A percentile compares a stretch with the other conserved stretches of the same genome.
These are phyloP conservation scores for Mycena leptocephala DNA, from an alignment of 768 basidiomycete species.

Conservation along the genomic window DNA sequence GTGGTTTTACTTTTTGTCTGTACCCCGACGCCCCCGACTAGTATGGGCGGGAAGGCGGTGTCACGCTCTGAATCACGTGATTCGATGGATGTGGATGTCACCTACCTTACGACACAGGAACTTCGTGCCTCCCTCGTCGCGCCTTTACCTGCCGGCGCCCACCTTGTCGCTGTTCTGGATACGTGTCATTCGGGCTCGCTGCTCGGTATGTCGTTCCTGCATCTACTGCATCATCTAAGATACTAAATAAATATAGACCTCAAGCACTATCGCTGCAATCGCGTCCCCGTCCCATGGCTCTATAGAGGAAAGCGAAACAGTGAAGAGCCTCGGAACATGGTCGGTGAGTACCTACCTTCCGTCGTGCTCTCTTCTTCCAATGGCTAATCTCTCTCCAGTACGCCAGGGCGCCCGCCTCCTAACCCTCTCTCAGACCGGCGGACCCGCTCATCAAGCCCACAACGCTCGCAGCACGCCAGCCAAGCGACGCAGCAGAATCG, in stretches of 20 bases:
- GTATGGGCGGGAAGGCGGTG: too few species aligned
- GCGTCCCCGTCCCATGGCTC: constrained; percentile 23
- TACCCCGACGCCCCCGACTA: too few species aligned
- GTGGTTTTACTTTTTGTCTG: too few species aligned
- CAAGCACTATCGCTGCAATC: constrained; percentile 33
- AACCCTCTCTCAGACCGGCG: neutral
- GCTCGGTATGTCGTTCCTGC: constrained; percentile 14
- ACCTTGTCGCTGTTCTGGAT: constrained; percentile 36
- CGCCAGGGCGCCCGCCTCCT: constrained; percentile 11
- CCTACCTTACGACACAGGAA: constrained; percentile 17
- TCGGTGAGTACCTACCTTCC: constrained; percentile 6
- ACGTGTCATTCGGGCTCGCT: constrained; percentile 35
- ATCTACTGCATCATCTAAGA: neutral
- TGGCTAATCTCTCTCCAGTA: neutral
- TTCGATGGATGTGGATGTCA: too few species aligned
- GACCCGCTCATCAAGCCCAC: neutral
- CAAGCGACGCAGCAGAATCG: too few species aligned
- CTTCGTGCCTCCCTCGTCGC: constrained; percentile 21
- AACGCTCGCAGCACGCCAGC: too few species aligned
- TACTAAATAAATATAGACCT: constrained; percentile 23
- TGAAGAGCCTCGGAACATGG: neutral
- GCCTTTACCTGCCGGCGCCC: constrained; percentile 28
- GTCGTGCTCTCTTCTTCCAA: neutral
- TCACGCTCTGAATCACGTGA: too few species aligned
- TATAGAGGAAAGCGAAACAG: constrained; percentile 1